Conservation (phyloP, 805 yeast genomes). For the Candida oleophila region DNA sequence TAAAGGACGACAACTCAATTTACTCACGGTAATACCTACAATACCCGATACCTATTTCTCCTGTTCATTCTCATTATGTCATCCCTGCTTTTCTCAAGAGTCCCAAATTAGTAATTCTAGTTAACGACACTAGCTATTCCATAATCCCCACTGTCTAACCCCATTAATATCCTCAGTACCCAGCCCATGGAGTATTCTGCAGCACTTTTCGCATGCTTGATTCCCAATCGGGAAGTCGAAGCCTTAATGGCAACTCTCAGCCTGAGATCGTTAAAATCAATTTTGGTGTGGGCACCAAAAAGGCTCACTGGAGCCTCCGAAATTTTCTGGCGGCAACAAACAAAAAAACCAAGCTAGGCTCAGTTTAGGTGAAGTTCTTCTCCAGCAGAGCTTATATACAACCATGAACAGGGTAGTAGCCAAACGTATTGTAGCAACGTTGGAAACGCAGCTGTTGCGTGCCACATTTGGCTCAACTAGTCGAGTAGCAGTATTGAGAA, state of each 20-base stretch:
- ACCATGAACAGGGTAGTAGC: not conserved
- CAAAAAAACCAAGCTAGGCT: not conserved
- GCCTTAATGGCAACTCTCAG: not conserved
- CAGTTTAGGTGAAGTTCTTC: not conserved
- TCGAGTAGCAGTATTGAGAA: not conserved
- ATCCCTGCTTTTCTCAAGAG: no score
- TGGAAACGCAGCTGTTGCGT: not conserved
- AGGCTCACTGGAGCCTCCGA: not conserved
- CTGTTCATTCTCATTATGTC: no score
- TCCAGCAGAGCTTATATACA: no score
- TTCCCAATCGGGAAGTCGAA: not conserved
- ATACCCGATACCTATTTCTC: no score
- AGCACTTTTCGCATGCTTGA: not conserved
- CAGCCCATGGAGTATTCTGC: not conserved
- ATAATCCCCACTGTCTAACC: no score
- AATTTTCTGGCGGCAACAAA: not conserved
- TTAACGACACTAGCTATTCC: no score
- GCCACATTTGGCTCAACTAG: not conserved
- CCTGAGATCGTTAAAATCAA: not conserved
- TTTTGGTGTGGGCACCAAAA: not conserved
- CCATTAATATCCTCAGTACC: not conserved
- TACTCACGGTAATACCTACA: no score
- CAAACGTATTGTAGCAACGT: not conserved
- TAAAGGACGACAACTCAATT: no score
- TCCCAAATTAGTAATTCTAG: no score